Conservation (phyloP, 805 yeast genomes). For the Wickerhamiella occidentalis region DNA sequence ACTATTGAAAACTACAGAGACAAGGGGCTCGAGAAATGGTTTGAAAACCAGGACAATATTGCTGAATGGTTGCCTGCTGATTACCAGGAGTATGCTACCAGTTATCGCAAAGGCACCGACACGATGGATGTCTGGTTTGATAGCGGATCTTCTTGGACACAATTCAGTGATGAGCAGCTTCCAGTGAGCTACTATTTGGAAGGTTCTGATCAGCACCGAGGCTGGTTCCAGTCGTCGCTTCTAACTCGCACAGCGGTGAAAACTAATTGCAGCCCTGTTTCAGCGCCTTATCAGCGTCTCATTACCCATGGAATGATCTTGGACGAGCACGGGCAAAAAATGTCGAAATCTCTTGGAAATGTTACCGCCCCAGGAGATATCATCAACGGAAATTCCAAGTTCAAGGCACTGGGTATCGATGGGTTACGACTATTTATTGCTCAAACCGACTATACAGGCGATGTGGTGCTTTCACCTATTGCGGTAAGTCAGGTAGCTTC, state of each 20-base stretch:
- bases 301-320: slow-evolving; percentile 90
- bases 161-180: slow-evolving; percentile 33
- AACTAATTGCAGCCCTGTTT: too few species aligned
- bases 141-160: slow-evolving; percentile 86
- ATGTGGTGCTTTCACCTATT: slow-evolving; percentile 61
- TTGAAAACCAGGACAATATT: slow-evolving; percentile 40
- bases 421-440: slow-evolving; percentile 89
- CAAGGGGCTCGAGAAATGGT: slow-evolving; percentile 43
- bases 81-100: slow-evolving; percentile 28
- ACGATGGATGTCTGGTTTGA: slow-evolving; percentile 99
- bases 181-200: slow-evolving; percentile 66
- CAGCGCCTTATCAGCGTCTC: slow-evolving; percentile 60
- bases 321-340: slow-evolving; percentile 74
- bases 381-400: slow-evolving; percentile 28
- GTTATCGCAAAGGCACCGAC: slow-evolving; percentile 59
- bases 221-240: slow-evolving; percentile 95
- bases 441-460: slow-evolving; percentile 72
- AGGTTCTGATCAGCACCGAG: slow-evolving; percentile 98
- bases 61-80: slow-evolving; percentile 62
- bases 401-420: slow-evolving; percentile 60
- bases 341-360: slow-evolving; percentile 91
- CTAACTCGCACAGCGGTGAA: slow-evolving; percentile 41
- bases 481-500: slow-evolving; percentile 68
- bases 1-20: slow-evolving; percentile 48
- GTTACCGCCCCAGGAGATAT: slow-evolving; percentile 57